phyloP scores from a whole-genome alignment of 805 yeast species.

The Wickerhamiella hasegawae region DNA sequence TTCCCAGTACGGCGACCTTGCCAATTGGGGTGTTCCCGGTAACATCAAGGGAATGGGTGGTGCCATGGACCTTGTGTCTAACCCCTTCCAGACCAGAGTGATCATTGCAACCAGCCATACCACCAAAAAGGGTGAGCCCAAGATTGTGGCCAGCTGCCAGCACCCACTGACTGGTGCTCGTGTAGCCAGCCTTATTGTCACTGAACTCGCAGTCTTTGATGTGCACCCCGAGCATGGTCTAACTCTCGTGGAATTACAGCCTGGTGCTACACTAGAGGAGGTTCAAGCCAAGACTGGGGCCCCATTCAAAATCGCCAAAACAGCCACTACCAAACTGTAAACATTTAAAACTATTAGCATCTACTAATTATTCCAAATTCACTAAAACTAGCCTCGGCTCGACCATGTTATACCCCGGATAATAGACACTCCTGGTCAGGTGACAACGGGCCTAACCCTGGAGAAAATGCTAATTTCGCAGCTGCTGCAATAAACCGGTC shows the following conservation, averaged over 20 bases:
- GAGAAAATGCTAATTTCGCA: too few species aligned
- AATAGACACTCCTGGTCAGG: too few species aligned
- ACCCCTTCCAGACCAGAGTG: slow-evolving; percentile 29
- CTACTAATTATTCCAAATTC: too few species aligned
- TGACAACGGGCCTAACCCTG: too few species aligned
- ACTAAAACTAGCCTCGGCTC: too few species aligned
- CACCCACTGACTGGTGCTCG: slow-evolving; percentile 33
- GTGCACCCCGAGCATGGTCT: slow-evolving; percentile 26
- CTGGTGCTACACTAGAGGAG: slow-evolving; percentile 27
- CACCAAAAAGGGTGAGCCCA: slow-evolving; percentile 31
- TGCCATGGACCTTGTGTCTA: slow-evolving; percentile 37
- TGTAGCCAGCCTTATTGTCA: slow-evolving; percentile 31
- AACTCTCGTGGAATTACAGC: slow-evolving; percentile 28
- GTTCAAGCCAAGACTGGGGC: slow-evolving; percentile 28
- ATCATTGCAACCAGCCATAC: slow-evolving; percentile 34
- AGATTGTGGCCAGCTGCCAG: slow-evolving; percentile 28
- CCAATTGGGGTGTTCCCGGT: slow-evolving; percentile 39
- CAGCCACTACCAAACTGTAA: neutral
- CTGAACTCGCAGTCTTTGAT: slow-evolving; percentile 33
- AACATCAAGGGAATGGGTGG: slow-evolving; percentile 39
- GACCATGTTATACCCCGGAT: too few species aligned
- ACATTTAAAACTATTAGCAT: neutral
- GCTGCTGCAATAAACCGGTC: too few species aligned
- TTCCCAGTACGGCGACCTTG: slow-evolving; percentile 31
- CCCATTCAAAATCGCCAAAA: slow-evolving; percentile 18